Conservation (phyloP, 495 filamentous ascomycete species). For the Hypomontagnella submonticulosa region DNA sequence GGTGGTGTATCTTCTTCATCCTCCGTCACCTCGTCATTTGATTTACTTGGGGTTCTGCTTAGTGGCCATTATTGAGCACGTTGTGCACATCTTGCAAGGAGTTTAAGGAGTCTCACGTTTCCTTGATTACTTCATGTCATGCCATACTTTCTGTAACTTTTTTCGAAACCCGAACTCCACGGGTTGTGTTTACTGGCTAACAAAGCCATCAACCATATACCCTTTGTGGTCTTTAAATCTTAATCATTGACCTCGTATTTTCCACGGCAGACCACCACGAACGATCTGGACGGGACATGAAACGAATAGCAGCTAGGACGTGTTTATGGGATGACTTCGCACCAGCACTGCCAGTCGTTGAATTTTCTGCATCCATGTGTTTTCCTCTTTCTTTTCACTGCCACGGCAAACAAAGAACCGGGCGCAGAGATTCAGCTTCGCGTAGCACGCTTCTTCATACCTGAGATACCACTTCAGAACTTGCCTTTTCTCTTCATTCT, state of each 20-base stretch:
- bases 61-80: slow-evolving; percentile 11
- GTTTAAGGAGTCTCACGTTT: slow-evolving; percentile 32
- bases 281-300: slow-evolving; percentile 42
- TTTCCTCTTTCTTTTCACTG: slow-evolving; percentile 17
- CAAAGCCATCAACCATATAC: slow-evolving; percentile 25
- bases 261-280: slow-evolving; percentile 33
- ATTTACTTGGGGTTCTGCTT: slow-evolving; percentile 11
- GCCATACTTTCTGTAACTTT: slow-evolving; percentile 15
- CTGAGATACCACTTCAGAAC: slow-evolving; percentile 41
- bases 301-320: slow-evolving; percentile 36
- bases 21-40: slow-evolving; percentile 13
- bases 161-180: slow-evolving; percentile 17
- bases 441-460: slow-evolving; percentile 33
- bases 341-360: slow-evolving; percentile 19
- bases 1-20: slow-evolving; percentile 11
- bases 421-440: slow-evolving; percentile 29
- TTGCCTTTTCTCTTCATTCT: slow-evolving; percentile 8
- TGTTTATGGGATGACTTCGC: slow-evolving; percentile 38
- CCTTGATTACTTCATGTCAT: slow-evolving; percentile 20
- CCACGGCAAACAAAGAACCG: slow-evolving; percentile 13
- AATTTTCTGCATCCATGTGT: slow-evolving; percentile 18
- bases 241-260: slow-evolving; percentile 25
- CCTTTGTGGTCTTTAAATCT: slow-evolving; percentile 25
- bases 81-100: slow-evolving; percentile 36
- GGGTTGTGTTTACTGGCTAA: slow-evolving; percentile 17